Evolutionary conservation across 176 grass and related monocot species (phyloP).

Genomic region (Canna indica): DNA sequence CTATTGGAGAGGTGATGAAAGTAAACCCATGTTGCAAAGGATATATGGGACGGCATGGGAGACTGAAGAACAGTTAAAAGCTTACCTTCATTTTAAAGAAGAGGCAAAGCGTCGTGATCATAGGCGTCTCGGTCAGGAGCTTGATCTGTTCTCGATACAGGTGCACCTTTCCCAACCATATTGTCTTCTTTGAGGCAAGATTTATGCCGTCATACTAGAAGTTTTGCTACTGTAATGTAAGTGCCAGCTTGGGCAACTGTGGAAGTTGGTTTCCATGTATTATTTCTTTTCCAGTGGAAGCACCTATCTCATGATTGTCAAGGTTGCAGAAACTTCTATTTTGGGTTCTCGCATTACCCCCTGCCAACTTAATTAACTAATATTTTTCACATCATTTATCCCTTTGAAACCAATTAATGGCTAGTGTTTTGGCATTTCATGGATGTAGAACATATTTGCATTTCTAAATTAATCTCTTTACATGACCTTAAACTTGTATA

Average conservation of each 20-base stretch:
- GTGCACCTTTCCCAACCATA: slow-evolving; percentile 26
- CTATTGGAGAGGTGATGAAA: slow-evolving; percentile 95
- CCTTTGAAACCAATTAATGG: neutral
- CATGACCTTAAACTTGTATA: neutral
- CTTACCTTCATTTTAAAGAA: slow-evolving; percentile 80
- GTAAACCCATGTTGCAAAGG: slow-evolving; percentile 89
- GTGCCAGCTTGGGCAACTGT: too few relatives aligned
- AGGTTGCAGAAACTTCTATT: neutral
- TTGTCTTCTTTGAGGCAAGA: neutral
- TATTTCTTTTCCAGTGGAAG: neutral
- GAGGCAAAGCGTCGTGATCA: slow-evolving; percentile 92
- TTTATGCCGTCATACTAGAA: neutral
- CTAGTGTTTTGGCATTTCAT: neutral
- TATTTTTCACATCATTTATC: neutral
- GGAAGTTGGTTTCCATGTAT: neutral
- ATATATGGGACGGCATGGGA: slow-evolving; percentile 99
- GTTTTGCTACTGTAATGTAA: too few relatives aligned
- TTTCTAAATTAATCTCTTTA: neutral
- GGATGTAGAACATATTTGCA: neutral
- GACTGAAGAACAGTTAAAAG: slow-evolving; percentile 70
- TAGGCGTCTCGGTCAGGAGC: slow-evolving; percentile 84
- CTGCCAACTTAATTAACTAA: neutral
- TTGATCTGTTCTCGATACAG: slow-evolving; percentile 99
- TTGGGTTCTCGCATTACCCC: too few relatives aligned
- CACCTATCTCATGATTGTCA: neutral